Evolutionary conservation across 2,329 filamentous ascomycete genomes (phyloP).

Genomic region (Trichophyton mentagrophytes): DNA sequence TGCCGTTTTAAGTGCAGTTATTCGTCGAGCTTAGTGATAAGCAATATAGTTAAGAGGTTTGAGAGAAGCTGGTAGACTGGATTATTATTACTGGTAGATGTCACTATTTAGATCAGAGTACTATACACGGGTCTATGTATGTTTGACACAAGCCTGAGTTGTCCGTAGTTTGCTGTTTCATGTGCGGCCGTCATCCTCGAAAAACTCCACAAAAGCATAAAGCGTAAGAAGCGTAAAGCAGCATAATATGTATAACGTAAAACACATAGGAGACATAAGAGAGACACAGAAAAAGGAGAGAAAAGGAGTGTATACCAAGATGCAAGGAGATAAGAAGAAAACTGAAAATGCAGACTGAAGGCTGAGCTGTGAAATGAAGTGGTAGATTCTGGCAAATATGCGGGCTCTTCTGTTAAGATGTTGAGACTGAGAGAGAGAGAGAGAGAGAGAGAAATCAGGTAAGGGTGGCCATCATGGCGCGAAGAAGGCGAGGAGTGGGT

Average conservation of each 20-base stretch:
- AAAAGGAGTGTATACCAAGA: not conserved
- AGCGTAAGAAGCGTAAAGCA: too few species aligned
- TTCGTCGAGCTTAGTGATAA: too few species aligned
- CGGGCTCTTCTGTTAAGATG: too few species aligned
- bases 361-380: not conserved
- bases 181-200: not conserved
- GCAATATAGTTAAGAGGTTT: too few species aligned
- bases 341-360: too few species aligned
- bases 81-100: not conserved
- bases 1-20: too few species aligned
- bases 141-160: not conserved
- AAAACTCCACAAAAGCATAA: not conserved
- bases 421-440: too few species aligned
- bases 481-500: constrained; percentile 51
- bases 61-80: not conserved
- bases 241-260: too few species aligned
- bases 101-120: not conserved
- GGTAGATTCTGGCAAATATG: not conserved
- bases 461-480: constrained; percentile 58
- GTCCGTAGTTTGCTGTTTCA: not conserved
- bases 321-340: not conserved
- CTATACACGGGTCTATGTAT: not conserved
- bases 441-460: constrained; percentile 36
- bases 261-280: not conserved
- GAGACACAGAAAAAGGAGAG: not conserved